phyloP scores from a whole-genome alignment of 2,329 filamentous ascomycete genomes.

The Harringtonia lauricola region DNA sequence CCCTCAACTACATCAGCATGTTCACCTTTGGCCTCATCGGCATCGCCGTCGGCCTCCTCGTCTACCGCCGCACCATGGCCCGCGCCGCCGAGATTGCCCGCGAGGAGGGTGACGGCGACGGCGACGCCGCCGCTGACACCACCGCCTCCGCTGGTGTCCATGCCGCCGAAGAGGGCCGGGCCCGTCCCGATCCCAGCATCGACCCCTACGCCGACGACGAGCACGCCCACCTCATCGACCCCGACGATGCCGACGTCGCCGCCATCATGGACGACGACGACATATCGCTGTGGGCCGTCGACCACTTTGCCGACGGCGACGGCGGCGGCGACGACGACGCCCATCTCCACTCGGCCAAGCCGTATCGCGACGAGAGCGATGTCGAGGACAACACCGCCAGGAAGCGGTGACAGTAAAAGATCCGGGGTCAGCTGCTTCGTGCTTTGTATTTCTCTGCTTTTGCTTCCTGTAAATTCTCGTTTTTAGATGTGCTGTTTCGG shows the following conservation, averaged over 20 bases:
- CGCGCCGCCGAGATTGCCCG: conserved; percentile 46
- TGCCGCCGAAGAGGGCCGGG: conserved; percentile 28
- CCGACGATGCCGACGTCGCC: conserved; percentile 36
- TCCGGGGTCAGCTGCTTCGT: too few species aligned
- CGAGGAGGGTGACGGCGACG: conserved; percentile 25
- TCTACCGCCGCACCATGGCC: conserved; percentile 64
- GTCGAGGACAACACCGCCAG: conserved; percentile 11
- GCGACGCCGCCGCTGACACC: conserved; percentile 16
- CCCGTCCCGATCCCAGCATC: conserved; percentile 5
- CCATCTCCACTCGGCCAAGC: not conserved
- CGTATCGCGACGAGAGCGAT: conserved; percentile 7
- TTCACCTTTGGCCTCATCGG: conserved; percentile 60
- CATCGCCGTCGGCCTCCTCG: conserved; percentile 66
- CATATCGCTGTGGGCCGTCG: conserved; percentile 44
- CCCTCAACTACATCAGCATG: conserved; percentile 78
- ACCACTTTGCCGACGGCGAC: conserved; percentile 21
- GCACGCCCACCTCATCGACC: conserved; percentile 16
- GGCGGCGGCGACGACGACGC: not conserved
- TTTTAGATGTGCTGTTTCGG: too few species aligned
- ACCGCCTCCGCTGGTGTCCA: too few species aligned
- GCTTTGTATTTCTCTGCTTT: too few species aligned
- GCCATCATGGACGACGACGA: conserved; percentile 48
- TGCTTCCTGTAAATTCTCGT: too few species aligned
- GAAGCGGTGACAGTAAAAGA: too few species aligned
- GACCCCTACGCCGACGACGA: conserved; percentile 20